These are phyloP conservation scores for Rhodosporidiobolus sp. DNA, from an alignment of 768 basidiomycete species.

Conservation along the genomic window DNA sequence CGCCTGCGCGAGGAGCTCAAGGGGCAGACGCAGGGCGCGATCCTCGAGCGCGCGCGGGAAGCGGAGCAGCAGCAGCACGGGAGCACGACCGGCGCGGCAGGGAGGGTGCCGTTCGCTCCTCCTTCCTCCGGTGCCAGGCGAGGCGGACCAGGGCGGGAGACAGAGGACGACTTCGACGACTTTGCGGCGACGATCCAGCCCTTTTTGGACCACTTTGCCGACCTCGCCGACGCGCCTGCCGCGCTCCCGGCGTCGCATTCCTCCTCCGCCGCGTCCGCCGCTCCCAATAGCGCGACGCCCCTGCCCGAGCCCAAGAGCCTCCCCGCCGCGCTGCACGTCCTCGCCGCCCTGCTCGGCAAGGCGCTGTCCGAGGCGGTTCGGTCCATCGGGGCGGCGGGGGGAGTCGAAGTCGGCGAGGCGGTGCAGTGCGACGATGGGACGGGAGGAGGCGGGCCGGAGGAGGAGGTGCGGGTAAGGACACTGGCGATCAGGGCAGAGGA, in stretches of 20 bases:
- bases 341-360: conserved; percentile 1
- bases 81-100: too few relatives aligned
- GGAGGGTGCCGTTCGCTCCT: too few relatives aligned
- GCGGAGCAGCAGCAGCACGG: not conserved
- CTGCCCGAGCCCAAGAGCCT: not conserved
- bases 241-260: not conserved
- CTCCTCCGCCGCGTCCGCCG: not conserved
- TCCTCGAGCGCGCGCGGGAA: not conserved
- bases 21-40: not conserved
- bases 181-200: too few relatives aligned
- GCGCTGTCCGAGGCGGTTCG: not conserved
- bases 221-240: not conserved
- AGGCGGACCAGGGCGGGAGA: too few relatives aligned
- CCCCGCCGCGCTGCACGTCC: conserved; percentile 20
- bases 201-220: too few relatives aligned
- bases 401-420: not conserved
- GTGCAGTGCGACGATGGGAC: not conserved
- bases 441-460: not conserved
- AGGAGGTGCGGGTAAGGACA: too few relatives aligned
- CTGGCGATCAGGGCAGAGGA: not conserved
- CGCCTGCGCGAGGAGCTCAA: conserved; percentile 21
- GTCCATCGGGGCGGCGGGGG: not conserved
- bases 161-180: too few relatives aligned
- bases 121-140: too few relatives aligned
- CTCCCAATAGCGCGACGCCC: too few relatives aligned